Base-by-base conservation (phyloP, 176 grass and related monocot species). In the Luzula sylvatica region DNA sequence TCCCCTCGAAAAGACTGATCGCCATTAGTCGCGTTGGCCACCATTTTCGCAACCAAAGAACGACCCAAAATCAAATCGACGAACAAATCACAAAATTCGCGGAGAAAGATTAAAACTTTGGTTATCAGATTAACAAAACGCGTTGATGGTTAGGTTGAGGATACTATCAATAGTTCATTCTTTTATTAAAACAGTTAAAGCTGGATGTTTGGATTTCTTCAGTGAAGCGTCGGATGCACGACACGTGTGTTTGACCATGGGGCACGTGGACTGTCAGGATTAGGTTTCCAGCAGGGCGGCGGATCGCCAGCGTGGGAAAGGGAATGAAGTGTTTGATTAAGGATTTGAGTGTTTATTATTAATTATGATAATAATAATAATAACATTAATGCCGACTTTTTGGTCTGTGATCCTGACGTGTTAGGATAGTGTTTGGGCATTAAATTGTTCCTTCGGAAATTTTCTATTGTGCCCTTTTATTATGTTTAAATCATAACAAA, bases 151-250 rank as follows among this genome's bases (percentile, higher is more conserved):
- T 42, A 64, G 47, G 59, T 30, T 48, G 7, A 44, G 58, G 42
- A 26, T 49, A 44, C 42, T 64, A 32, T 63, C 46, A 63, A 63
- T 63, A 63, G 59, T 46, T 63, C 15, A 18, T 30, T 16, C 46
- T 46, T 24, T 51, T 18, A 6, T 5, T 56, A 9, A 46, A 1
- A 12, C 14, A 46, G 15, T 46, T 15, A 46, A n/a, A n/a, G 11
- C 15, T 59, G 42, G 1, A 29, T 23, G 25, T 11, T 64, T 11
- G 15, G 11, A 45, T 64, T 35, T 9, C 7, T 21, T 30, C 2
- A 3, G 12, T 48, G 18, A 5, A 4, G 8, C 15, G 8, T 22
- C 12, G 7, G 60, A 64, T 64, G 43, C 15, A 5, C 24, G 60
- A 64, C 43, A 49, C 42, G 24, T 64, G 59, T 28, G 2, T 4